Conservation (phyloP, 2,329 filamentous ascomycete genomes). For the Exophiala bonariae region DNA sequence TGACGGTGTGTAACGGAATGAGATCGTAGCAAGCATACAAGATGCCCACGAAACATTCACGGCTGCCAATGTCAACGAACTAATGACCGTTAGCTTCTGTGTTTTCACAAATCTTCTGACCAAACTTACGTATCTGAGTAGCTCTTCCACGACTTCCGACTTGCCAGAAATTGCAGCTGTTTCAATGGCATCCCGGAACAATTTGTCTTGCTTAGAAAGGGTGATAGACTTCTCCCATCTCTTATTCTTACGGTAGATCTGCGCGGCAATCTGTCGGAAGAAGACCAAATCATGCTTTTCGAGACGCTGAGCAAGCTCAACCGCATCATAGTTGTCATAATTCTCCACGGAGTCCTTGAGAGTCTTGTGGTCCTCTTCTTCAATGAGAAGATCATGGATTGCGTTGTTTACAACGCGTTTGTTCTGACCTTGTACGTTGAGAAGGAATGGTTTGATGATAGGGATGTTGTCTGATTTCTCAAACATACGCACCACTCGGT, state of each 20-base stretch:
- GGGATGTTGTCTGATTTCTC: conserved; percentile 98
- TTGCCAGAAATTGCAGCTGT: conserved; percentile 91
- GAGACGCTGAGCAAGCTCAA: conserved; percentile 84
- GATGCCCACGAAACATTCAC: conserved; percentile 99
- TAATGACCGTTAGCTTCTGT: conserved; percentile 44
- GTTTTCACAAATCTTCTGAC: neutral
- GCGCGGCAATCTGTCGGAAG: conserved; percentile 98
- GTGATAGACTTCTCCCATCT: conserved; percentile 99
- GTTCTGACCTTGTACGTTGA: conserved; percentile 95
- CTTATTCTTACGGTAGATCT: conserved; percentile 99
- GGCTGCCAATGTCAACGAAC: conserved; percentile 99
- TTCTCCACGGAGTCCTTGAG: conserved; percentile 96
- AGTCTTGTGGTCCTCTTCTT: conserved; percentile 99
- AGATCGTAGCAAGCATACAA: conserved; percentile 98
- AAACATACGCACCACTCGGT: conserved; percentile 99
- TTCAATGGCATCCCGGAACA: conserved; percentile 99
- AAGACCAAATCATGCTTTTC: conserved; percentile 98
- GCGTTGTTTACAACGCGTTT: conserved; percentile 98
- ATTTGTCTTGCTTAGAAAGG: conserved; percentile 96
- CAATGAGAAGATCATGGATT: conserved; percentile 95
- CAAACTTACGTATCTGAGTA: conserved; percentile 88
- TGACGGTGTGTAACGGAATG: conserved; percentile 85
- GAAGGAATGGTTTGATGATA: conserved; percentile 96
- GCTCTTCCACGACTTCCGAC: conserved; percentile 87
- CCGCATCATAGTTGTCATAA: conserved; percentile 98